These are phyloP conservation scores for Bassia scoparia DNA, from an alignment of 148 eudicot genomes.

Conservation along the genomic window DNA sequence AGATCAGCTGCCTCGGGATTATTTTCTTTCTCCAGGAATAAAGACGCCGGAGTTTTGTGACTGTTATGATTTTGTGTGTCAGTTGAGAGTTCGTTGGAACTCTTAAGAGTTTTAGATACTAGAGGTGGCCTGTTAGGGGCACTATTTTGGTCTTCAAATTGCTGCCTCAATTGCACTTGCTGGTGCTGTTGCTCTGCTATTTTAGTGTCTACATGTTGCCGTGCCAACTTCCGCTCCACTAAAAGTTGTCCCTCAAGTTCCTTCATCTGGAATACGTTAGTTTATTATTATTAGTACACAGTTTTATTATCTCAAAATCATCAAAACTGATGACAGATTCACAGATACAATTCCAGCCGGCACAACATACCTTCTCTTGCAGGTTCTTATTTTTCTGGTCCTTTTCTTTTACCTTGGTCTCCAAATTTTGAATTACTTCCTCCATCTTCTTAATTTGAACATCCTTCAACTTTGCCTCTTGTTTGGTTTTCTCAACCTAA, in stretches of 20 bases:
- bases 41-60: constrained; percentile 35
- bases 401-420: too few species aligned
- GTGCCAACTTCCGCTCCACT: constrained; percentile 82
- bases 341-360: too few species aligned
- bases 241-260: constrained; percentile 85
- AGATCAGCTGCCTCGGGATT: constrained; percentile 47
- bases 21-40: constrained; percentile 67
- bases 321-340: background rate
- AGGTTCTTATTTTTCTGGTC: too few species aligned
- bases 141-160: constrained; percentile 43
- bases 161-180: constrained; percentile 43
- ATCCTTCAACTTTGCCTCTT: constrained; percentile 39
- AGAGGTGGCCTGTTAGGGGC: constrained; percentile 52
- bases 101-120: constrained; percentile 41
- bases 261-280: constrained; percentile 53
- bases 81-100: constrained; percentile 20
- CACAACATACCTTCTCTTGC: too few species aligned
- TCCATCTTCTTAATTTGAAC: too few species aligned
- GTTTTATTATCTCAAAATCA: background rate
- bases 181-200: constrained; percentile 71
- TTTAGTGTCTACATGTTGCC: constrained; percentile 81
- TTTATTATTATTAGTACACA: too few species aligned
- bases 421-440: too few species aligned
- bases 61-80: constrained; percentile 34
- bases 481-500: constrained; percentile 76